phyloP scores from a whole-genome alignment of 2,329 filamentous ascomycete species.

The Hyphodiscus sp. region DNA sequence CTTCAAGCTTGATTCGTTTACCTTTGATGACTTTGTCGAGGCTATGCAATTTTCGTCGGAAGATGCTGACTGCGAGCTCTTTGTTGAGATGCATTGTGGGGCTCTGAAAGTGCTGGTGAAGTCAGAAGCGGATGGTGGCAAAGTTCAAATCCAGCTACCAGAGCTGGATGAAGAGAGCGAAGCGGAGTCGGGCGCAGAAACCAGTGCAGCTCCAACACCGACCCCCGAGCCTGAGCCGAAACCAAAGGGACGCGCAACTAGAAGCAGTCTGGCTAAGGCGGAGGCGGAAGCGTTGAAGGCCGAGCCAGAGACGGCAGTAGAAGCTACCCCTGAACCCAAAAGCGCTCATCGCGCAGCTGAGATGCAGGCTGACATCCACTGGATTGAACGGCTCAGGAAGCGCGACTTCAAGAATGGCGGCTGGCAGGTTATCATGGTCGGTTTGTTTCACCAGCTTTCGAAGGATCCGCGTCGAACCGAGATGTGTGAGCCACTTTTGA shows the following conservation, averaged over 20 bases:
- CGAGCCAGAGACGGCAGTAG: conserved; percentile 38
- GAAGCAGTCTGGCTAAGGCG: conserved; percentile 77
- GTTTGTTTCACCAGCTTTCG: conserved; percentile 78
- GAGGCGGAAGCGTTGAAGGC: conserved; percentile 65
- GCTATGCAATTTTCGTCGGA: conserved; percentile 73
- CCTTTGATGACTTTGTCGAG: conserved; percentile 92
- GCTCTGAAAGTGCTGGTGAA: conserved; percentile 82
- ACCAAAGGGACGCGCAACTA: conserved; percentile 66
- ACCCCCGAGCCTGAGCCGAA: conserved; percentile 66
- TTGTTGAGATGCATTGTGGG: conserved; percentile 87
- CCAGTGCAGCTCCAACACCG: conserved; percentile 44
- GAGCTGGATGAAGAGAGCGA: conserved; percentile 67
- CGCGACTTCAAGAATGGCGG: conserved; percentile 83
- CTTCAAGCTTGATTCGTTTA: conserved; percentile 92
- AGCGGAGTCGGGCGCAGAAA: conserved; percentile 55
- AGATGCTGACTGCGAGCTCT: conserved; percentile 71
- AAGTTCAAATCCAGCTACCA: conserved; percentile 71
- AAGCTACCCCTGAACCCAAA: conserved; percentile 35
- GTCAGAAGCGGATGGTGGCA: conserved; percentile 66
- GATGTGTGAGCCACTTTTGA: conserved; percentile 72
- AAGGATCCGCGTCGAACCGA: conserved; percentile 63
- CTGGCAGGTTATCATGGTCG: conserved; percentile 87
- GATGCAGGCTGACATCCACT: conserved; percentile 66
- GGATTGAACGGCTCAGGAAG: conserved; percentile 77
- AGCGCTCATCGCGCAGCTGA: conserved; percentile 66